Evolutionary conservation across 2,329 filamentous ascomycete genomes (phyloP), one percentile per base, ranked within the genome.

Genomic region (Penicillium sp.): DNA sequence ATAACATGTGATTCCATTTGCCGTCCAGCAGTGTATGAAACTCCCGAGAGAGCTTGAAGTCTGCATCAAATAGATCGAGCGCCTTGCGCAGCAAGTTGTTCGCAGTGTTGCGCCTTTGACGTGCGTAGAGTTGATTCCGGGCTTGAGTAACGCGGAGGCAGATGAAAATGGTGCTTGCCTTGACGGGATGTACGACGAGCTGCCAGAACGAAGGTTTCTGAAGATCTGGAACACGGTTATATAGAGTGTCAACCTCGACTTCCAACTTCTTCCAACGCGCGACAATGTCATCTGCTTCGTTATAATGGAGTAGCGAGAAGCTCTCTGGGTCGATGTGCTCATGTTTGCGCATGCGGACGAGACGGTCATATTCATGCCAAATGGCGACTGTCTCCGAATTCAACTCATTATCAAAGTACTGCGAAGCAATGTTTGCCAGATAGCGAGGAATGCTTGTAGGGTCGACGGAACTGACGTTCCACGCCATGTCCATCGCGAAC

Each of bases 1-100:
- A 81, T 67, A 87, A 77, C 67, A 88, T 84, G 65, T 83, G 77
- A 61, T 75, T 79, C 84, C 84, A 86, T 69, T 88, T 87, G 0
- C 86, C 84, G 54, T 76, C 76, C 0, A 87, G 71, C 14, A 88
- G 70, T 10, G 72, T 69, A 64, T 88, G 80, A 75, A 85, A 88
- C 48, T 78, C 72, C 44, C 77, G 69, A 0, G 83, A 85, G 18
- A 88, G 74, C 40, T 79, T 74, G 29, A 77, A 78, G 58, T 88
- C 85, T 4, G 79, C 77, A n/a, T 81, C 74, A 48, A 86, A 84
- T n/a, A 77, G 72, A 4, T 75, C 66, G 21, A 85, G 68, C 2
- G 83, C 81, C 36, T 81, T 68, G 32, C 77, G 70, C 11, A 83
- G 80, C n/a, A 83, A 61, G 5, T 73, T 60, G 53, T 87, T 86